Conservation (phyloP, 2,329 filamentous ascomycete genomes). For the Cryphonectria naterciae region DNA sequence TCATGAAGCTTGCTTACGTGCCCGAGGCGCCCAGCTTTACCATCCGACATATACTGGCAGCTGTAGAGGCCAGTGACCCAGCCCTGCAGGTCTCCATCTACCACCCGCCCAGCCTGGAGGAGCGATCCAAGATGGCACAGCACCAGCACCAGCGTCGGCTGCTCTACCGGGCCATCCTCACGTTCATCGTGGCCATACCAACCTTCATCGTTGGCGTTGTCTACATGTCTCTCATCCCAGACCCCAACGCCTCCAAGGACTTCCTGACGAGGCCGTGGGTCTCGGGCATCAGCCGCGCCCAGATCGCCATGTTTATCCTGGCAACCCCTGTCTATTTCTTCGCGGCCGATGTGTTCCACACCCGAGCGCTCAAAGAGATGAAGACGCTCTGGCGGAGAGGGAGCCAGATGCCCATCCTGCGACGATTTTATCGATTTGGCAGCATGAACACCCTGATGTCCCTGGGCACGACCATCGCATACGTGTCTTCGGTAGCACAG, state of each 20-base stretch:
- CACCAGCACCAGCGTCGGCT: constrained; percentile 70
- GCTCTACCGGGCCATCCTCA: constrained; percentile 70
- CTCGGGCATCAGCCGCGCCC: constrained; percentile 73
- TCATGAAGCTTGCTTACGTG: constrained; percentile 71
- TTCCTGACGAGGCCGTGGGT: constrained; percentile 74
- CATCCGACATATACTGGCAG: constrained; percentile 71
- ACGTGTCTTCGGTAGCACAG: constrained; percentile 79
- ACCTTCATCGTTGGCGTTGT: constrained; percentile 87
- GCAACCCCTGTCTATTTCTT: constrained; percentile 88
- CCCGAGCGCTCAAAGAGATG: constrained; percentile 77
- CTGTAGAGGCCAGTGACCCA: constrained; percentile 68
- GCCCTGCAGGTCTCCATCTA: constrained; percentile 72
- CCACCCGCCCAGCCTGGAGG: constrained; percentile 81
- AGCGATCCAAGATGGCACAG: constrained; percentile 75
- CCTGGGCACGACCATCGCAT: constrained; percentile 84
- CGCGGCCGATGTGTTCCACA: constrained; percentile 83
- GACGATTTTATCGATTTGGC: constrained; percentile 87
- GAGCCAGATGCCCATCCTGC: constrained; percentile 72
- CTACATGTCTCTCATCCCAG: constrained; percentile 81
- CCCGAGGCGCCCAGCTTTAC: constrained; percentile 73
- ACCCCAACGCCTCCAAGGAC: constrained; percentile 58
- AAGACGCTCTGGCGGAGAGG: constrained; percentile 74
- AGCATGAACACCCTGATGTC: constrained; percentile 97
- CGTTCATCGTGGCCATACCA: constrained; percentile 73
- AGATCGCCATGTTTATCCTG: constrained; percentile 79